These are phyloP conservation scores for Iberis pinnata DNA, from an alignment of 345 rosid genomes.

Conservation along the genomic window DNA sequence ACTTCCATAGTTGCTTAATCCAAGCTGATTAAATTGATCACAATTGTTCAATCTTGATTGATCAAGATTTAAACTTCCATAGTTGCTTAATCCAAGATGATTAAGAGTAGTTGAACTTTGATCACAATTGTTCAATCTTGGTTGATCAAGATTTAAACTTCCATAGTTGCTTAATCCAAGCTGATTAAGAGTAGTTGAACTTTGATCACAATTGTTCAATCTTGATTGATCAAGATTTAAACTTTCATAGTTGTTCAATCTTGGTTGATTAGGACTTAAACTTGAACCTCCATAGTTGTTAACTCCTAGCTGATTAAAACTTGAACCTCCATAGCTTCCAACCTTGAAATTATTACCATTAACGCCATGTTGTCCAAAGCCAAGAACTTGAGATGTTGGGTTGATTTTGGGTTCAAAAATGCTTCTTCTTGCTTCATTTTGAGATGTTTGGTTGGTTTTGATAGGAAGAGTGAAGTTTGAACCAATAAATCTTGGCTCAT, in stretches of 20 bases:
- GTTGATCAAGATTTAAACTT: no score
- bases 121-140: no score
- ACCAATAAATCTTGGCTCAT: slow-evolving; percentile 14
- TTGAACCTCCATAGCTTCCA: slow-evolving; percentile 6
- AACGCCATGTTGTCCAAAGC: slow-evolving; percentile 13
- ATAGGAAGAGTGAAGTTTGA: slow-evolving; percentile 10
- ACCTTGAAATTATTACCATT: neutral
- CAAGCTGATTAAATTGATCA: no score
- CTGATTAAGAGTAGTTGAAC: no score
- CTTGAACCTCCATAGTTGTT: neutral
- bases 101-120: no score
- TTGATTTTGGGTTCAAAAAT: slow-evolving; percentile 15
- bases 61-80: neutral
- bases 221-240: no score
- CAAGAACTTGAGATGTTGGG: slow-evolving; percentile 23
- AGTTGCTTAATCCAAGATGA: no score
- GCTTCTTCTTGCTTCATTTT: slow-evolving; percentile 10
- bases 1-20: neutral
- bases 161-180: no score
- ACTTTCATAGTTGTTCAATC: no score
- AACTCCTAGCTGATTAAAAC: neutral
- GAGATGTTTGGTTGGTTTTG: slow-evolving; percentile 17
- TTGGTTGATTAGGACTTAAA: no score
- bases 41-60: neutral
- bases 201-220: no score